Conservation (phyloP, 208 protist genomes). For the Trypanosoma caninum region DNA sequence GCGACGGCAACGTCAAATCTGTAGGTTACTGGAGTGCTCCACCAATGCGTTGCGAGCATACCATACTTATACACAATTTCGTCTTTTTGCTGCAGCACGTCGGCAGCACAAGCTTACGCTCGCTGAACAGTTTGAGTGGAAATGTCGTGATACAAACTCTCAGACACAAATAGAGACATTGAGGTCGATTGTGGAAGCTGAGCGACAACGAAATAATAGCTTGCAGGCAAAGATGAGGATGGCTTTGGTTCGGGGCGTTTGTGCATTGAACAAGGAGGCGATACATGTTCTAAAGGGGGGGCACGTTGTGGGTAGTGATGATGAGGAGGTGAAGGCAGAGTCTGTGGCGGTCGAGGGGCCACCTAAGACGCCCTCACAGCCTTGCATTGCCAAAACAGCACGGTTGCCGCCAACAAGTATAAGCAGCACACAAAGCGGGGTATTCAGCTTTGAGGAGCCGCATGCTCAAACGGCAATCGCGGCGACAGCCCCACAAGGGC, state of each 20-base stretch:
- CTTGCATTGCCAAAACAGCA: not conserved
- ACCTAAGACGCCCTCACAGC: conserved; percentile 15
- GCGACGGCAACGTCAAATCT: conserved; percentile 16
- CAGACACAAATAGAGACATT: conserved; percentile 36
- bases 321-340: conserved; percentile 28
- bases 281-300: conserved; percentile 70
- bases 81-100: conserved; percentile 42
- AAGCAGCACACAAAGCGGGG: conserved; percentile 9
- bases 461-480: not conserved
- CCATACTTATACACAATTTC: conserved; percentile 53
- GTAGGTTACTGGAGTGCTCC: conserved; percentile 5
- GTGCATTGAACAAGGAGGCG: conserved; percentile 89
- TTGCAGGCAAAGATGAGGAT: conserved; percentile 69
- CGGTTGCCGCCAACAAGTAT: conserved; percentile 1
- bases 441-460: conserved; percentile 3
- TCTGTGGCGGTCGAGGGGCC: conserved; percentile 31
- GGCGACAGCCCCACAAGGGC: not conserved
- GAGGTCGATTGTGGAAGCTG: conserved; percentile 28
- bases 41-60: conserved; percentile 12
- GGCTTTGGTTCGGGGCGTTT: conserved; percentile 85
- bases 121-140: conserved; percentile 26
- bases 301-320: conserved; percentile 1
- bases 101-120: conserved; percentile 26
- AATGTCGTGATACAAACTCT: conserved; percentile 41
- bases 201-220: conserved; percentile 28